A percentile compares a stretch with the other conserved stretches of the same genome.
phyloP scores from a whole-genome alignment of 257 asterid genomes.

The Nicotiana knightiana region DNA sequence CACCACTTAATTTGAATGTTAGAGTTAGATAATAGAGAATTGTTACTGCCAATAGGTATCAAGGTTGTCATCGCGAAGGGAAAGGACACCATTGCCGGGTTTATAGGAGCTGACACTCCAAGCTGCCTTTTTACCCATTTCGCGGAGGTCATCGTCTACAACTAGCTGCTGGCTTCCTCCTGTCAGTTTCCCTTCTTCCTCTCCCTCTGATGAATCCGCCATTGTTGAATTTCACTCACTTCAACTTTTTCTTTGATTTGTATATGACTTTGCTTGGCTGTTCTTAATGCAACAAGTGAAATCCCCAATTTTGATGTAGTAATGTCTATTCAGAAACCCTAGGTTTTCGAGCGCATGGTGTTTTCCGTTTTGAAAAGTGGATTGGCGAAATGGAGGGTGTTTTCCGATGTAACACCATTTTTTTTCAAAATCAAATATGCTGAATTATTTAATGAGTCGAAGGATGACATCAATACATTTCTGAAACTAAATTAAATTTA shows the following conservation, averaged over 20 bases:
- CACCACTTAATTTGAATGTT: not conserved
- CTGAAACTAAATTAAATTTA: too few species aligned
- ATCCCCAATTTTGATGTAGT: not conserved
- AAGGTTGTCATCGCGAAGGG: conserved; percentile 83
- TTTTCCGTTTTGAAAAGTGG: not conserved
- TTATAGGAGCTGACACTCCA: conserved; percentile 98
- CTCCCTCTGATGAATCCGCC: conserved; percentile 91
- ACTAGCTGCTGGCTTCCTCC: conserved; percentile 60
- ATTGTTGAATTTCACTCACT: conserved; percentile 12
- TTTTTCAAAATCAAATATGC: not conserved
- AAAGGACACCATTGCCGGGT: conserved; percentile 80
- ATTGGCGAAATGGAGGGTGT: not conserved
- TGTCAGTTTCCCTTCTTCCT: conserved; percentile 77
- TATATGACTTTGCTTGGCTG: too few species aligned
- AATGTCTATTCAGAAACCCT: not conserved
- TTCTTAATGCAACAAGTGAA: not conserved
- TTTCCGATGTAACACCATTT: not conserved
- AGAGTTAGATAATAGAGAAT: not conserved
- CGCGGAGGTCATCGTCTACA: conserved; percentile 77
- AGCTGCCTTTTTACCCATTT: conserved; percentile 90
- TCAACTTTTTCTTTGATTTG: not conserved
- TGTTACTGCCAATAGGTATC: conserved; percentile 91
- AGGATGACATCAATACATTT: not conserved
- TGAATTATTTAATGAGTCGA: not conserved
- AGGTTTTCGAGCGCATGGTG: not conserved